Evolutionary conservation across 129 eudicot species (phyloP).

Genomic region (Silybum marianum): DNA sequence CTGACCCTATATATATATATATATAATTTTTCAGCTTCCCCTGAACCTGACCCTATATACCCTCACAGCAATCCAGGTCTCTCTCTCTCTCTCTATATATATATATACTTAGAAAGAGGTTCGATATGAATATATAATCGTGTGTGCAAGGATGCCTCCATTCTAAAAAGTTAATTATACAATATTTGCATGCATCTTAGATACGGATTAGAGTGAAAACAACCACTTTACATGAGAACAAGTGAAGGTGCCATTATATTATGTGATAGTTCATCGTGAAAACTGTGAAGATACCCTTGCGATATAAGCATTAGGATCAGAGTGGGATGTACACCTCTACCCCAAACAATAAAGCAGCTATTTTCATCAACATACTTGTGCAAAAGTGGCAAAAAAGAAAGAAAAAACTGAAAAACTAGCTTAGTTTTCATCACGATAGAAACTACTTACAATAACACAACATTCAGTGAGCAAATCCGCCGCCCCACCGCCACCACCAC

Average conservation of each 20-base stretch:
- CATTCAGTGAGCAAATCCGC: slow-evolving; percentile 10
- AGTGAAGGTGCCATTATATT: not conserved
- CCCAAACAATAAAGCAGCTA: not conserved
- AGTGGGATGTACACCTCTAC: not conserved
- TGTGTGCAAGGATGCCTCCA: not conserved
- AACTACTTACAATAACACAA: slow-evolving; percentile 20
- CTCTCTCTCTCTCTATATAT: too few relatives aligned
- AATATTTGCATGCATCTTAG: not conserved
- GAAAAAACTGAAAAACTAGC: not conserved
- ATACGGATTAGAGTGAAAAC: not conserved
- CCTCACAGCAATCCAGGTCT: too few relatives aligned
- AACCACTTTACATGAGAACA: not conserved
- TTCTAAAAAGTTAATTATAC: not conserved
- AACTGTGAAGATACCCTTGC: not conserved
- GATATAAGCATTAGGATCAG: not conserved
- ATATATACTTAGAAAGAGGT: not conserved
- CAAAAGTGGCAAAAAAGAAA: not conserved
- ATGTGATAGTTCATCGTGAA: not conserved
- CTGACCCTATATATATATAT: too few relatives aligned
- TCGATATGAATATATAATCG: too few relatives aligned
- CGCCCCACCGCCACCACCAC: not conserved
- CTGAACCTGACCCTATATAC: too few relatives aligned
- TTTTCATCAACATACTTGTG: not conserved
- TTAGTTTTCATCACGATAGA: not conserved
- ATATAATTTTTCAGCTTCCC: too few relatives aligned